Base-by-base conservation (phyloP, 352 stramenopile genomes). In the Aphanomyces invadans region DNA sequence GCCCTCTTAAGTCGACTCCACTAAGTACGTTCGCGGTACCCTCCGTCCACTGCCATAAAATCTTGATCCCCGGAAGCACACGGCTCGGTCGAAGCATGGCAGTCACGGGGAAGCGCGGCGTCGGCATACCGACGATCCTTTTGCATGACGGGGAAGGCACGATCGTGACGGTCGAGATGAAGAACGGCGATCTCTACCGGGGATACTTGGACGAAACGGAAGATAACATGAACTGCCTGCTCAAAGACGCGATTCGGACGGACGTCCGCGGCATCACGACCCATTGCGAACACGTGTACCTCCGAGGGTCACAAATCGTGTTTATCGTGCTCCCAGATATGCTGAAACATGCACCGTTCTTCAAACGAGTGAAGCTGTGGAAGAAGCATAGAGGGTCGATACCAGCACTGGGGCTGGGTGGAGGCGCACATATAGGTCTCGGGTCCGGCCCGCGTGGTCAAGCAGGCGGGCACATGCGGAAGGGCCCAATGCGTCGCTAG, bases 211-310 rank as follows among this genome's bases (percentile, higher is more conserved):
- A 92, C 73, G 86, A 95, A 75, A 89, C 82, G 9, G 86, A 95
- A 70, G 86, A 95, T 75, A 95, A 92, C 74, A 95, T 95, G 86
- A 95, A 95, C 74, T 95, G 86, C 76, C 73, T 91, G 71, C 77
- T 95, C 71, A 92, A 87, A 60, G 86, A 95, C 69, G 86, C 79
- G n/a, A 83, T 90, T 53, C 80, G 79, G 68, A 95, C 83, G 10
- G 80, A 92, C 63, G 74, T 89, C 62, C 81, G 90, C 59, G 86
- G 86, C 76, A 90, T 88, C 65, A 89, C 78, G 21, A 81, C 78
- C 25, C 77, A 86, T 39, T 74, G 90, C 65, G 86, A 95, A 73
- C 86, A 91, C 59, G 74, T 95, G 28, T 95, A 92, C 60, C 49
- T 95, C 42, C 83, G 86, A 54, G 86, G 86, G 71, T 88, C 78